Percentiles rank a stretch among this genome's conserved stretches.
phyloP scores from a whole-genome alignment of 768 basidiomycete species.

The Lactarius vividus region DNA sequence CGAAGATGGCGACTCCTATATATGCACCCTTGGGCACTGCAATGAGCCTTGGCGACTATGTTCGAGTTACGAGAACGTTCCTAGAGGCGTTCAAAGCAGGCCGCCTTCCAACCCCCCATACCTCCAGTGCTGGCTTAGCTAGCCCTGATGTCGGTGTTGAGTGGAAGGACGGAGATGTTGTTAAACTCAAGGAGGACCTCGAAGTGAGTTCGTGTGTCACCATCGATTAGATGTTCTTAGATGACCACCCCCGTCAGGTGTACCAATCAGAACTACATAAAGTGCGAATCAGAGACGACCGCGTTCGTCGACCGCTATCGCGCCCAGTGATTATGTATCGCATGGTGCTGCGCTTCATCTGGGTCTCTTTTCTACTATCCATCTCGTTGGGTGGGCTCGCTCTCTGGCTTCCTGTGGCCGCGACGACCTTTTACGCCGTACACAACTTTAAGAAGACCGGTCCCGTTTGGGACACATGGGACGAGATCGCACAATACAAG shows the following conservation, averaged over 20 bases:
- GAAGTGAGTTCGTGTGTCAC: conserved; percentile 44
- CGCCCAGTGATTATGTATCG: conserved; percentile 57
- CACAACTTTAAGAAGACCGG: conserved; percentile 78
- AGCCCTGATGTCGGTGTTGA: conserved; percentile 29
- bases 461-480: conserved; percentile 82
- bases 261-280: conserved; percentile 71
- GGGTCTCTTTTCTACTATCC: conserved; percentile 58
- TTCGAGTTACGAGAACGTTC: conserved; percentile 71
- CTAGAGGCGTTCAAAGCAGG: conserved; percentile 66
- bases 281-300: conserved; percentile 81
- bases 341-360: conserved; percentile 60
- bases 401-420: conserved; percentile 82
- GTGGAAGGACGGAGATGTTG: conserved; percentile 27
- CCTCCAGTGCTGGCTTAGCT: conserved; percentile 28
- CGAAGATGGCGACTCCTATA: conserved; percentile 74
- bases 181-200: conserved; percentile 46
- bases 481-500: conserved; percentile 89
- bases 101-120: conserved; percentile 31
- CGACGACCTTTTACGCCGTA: conserved; percentile 65
- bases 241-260: conserved; percentile 38
- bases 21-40: conserved; percentile 86
- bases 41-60: conserved; percentile 83
- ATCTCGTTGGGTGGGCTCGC: conserved; percentile 73
- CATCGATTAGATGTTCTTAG: neutral
- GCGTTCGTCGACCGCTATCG: conserved; percentile 64